Evolutionary conservation across 2,329 filamentous ascomycete genomes (phyloP).

Genomic region (Trichoderma sp.): DNA sequence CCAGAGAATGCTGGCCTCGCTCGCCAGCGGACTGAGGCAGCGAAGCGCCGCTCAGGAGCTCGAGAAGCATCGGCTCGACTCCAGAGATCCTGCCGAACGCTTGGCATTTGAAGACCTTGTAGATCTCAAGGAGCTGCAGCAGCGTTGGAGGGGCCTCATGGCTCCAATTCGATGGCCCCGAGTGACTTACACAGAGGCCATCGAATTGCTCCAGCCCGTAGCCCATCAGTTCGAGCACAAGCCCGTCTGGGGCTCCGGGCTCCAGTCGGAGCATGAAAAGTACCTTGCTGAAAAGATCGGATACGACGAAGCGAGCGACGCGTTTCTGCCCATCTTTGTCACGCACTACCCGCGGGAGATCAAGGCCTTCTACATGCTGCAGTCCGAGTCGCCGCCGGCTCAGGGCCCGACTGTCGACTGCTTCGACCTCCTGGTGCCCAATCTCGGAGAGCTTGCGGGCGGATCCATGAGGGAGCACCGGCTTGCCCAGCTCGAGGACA

Average conservation of each 20-base stretch:
- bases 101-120: conserved; percentile 49
- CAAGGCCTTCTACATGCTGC: conserved; percentile 81
- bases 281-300: conserved; percentile 74
- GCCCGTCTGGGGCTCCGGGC: conserved; percentile 70
- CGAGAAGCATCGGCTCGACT: conserved; percentile 40
- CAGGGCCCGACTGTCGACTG: conserved; percentile 70
- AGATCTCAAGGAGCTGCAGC: conserved; percentile 53
- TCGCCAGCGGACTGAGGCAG: conserved; percentile 45
- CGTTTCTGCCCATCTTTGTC: conserved; percentile 75
- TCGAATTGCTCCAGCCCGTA: conserved; percentile 66
- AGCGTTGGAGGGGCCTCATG: conserved; percentile 73
- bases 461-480: conserved; percentile 89
- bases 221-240: conserved; percentile 65
- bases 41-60: conserved; percentile 52
- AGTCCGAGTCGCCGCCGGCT: conserved; percentile 38
- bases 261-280: conserved; percentile 92
- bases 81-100: conserved; percentile 46
- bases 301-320: conserved; percentile 48
- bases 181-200: conserved; percentile 79
- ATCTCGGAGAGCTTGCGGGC: conserved; percentile 82
- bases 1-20: conserved; percentile 71
- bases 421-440: conserved; percentile 86
- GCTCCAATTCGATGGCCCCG: conserved; percentile 66
- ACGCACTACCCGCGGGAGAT: conserved; percentile 86
- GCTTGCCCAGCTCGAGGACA: conserved; percentile 64